Conservation (phyloP, 129 eudicot genomes). For the Sambucus nigra region DNA sequence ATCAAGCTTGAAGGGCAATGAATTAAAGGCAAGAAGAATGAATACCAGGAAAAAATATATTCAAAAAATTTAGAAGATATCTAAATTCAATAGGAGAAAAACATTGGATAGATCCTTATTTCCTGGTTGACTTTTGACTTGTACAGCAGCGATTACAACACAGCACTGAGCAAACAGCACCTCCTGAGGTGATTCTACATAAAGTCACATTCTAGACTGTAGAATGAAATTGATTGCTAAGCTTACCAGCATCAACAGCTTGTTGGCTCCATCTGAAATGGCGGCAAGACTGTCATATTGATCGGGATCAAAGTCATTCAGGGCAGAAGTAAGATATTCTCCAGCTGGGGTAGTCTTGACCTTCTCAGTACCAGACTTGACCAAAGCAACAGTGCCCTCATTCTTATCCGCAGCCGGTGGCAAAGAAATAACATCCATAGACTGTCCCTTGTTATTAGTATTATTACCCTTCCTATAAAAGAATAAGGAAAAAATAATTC, state of each 20-base stretch:
- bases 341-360: slow-evolving; percentile 93
- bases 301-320: slow-evolving; percentile 90
- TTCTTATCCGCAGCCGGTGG: slow-evolving; percentile 45
- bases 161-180: neutral
- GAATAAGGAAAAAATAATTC: slow-evolving; percentile 11
- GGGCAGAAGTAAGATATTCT: slow-evolving; percentile 91
- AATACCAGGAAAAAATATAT: neutral
- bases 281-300: slow-evolving; percentile 93
- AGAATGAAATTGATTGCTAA: neutral
- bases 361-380: slow-evolving; percentile 60
- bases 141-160: neutral
- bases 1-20: neutral
- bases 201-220: neutral
- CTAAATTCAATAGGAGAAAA: neutral
- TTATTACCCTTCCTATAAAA: slow-evolving; percentile 33
- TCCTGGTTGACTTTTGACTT: neutral
- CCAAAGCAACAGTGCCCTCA: slow-evolving; percentile 67
- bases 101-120: neutral
- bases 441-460: slow-evolving; percentile 35
- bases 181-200: neutral
- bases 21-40: too few relatives aligned
- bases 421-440: slow-evolving; percentile 32
- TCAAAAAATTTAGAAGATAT: neutral
- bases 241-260: slow-evolving; percentile 90
- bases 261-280: slow-evolving; percentile 97